A percentile compares a stretch with the other conserved stretches of the same genome.
Evolutionary conservation across 139 green algal species (phyloP).

Genomic region (Chlorella sorokiniana): DNA sequence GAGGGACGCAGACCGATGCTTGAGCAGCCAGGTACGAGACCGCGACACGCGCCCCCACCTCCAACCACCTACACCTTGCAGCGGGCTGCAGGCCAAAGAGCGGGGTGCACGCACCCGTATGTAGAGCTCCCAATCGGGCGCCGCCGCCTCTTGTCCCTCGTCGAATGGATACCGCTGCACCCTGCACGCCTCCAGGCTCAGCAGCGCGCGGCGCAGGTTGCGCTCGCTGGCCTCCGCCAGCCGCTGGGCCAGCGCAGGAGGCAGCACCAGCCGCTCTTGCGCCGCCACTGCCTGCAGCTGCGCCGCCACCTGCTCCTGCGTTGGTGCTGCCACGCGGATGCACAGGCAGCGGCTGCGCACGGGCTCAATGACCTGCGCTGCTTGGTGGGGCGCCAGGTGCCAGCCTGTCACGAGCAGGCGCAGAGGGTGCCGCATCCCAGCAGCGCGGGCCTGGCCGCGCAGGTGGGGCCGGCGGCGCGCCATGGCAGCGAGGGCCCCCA

Average conservation of each 20-base stretch:
- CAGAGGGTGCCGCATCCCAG: background rate
- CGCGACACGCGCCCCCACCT: background rate
- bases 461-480: no score
- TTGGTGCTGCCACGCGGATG: slow-evolving; percentile 85
- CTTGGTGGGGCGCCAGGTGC: background rate
- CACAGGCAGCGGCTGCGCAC: slow-evolving; percentile 92
- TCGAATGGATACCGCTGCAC: slow-evolving; percentile 72
- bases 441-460: no score
- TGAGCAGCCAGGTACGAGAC: no score
- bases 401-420: background rate
- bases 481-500: background rate
- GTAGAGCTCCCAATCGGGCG: slow-evolving; percentile 95
- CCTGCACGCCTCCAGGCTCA: slow-evolving; percentile 85
- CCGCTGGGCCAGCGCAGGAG: slow-evolving; percentile 59
- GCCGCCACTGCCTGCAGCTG: slow-evolving; percentile 75
- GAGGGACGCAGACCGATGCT: no score
- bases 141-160: slow-evolving; percentile 58
- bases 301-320: slow-evolving; percentile 59
- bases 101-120: slow-evolving; percentile 68
- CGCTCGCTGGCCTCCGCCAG: slow-evolving; percentile 69
- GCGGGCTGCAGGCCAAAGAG: no score
- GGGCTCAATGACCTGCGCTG: slow-evolving; percentile 86
- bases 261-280: slow-evolving; percentile 79
- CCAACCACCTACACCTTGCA: background rate
- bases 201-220: slow-evolving; percentile 90